Conservation (phyloP, 306 rosid species). For the Castanopsis chinensis region DNA sequence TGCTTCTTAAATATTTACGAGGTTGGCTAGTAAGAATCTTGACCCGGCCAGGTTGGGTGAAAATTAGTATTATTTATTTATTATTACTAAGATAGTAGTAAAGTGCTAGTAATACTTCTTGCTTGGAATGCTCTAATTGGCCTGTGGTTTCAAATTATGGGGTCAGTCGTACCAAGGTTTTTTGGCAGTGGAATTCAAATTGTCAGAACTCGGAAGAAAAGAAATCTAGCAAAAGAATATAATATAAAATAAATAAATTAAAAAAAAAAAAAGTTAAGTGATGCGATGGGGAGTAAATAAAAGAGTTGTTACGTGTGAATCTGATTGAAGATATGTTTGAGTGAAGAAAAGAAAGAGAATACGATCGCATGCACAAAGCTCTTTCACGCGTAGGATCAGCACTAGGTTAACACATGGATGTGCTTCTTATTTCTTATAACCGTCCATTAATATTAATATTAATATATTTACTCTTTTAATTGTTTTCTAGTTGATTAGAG, state of each 20-base stretch:
- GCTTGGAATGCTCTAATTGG: background rate
- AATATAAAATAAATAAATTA: too few relatives aligned
- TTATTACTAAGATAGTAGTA: background rate
- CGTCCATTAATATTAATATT: too few relatives aligned
- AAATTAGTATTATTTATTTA: background rate
- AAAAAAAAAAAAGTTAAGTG: background rate
- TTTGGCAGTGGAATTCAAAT: conserved; percentile 27
- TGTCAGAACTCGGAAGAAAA: conserved; percentile 25
- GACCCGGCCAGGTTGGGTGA: background rate
- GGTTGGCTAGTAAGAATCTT: too few relatives aligned
- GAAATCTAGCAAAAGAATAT: background rate
- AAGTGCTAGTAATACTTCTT: background rate
- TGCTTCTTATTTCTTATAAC: too few relatives aligned
- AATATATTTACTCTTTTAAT: too few relatives aligned
- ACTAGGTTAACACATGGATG: too few relatives aligned
- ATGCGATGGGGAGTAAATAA: background rate
- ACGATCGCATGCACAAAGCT: background rate
- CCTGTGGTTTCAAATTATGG: conserved; percentile 13
- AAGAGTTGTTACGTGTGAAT: background rate
- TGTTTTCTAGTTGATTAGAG: too few relatives aligned
- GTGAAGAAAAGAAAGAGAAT: background rate
- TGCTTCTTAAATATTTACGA: background rate
- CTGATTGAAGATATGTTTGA: conserved; percentile 1
- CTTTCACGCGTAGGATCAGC: too few relatives aligned
- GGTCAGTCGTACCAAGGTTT: conserved; percentile 1